Percentiles rank a stretch among this genome's conserved stretches.
These are phyloP conservation scores for Pestalotiopsis sp. DNA, from an alignment of 2,329 filamentous ascomycete species.

Conservation along the genomic window DNA sequence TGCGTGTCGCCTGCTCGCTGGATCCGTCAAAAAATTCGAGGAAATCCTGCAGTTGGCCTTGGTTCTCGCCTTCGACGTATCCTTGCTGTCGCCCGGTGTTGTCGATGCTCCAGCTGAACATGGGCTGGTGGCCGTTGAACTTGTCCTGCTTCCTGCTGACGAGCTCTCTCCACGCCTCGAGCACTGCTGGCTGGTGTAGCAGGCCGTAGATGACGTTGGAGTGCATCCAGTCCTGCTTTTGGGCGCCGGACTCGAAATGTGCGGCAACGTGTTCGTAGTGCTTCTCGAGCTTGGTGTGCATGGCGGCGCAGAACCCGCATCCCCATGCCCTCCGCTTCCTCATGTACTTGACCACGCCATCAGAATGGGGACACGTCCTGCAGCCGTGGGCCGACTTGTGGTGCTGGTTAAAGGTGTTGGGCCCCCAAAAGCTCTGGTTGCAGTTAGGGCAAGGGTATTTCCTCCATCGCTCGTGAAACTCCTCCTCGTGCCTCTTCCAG, in stretches of 20 bases:
- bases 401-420: conserved; percentile 70
- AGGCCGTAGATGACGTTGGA: conserved; percentile 69
- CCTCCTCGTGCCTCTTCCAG: conserved; percentile 71
- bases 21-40: conserved; percentile 67
- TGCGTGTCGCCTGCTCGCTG: conserved; percentile 57
- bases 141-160: conserved; percentile 47
- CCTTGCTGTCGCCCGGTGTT: conserved; percentile 60
- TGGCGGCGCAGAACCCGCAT: conserved; percentile 68
- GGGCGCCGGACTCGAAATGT: conserved; percentile 67
- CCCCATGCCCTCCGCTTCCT: conserved; percentile 69
- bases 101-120: conserved; percentile 62
- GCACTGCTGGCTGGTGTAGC: conserved; percentile 66
- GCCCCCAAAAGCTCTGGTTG: conserved; percentile 69
- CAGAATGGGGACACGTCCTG: conserved; percentile 67
- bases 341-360: conserved; percentile 64
- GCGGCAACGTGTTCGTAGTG: conserved; percentile 69
- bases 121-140: conserved; percentile 54
- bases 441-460: conserved; percentile 71
- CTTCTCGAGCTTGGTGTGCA: conserved; percentile 65
- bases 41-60: conserved; percentile 65
- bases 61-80: conserved; percentile 64
- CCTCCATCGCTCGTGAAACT: conserved; percentile 70
- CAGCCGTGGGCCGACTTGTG: conserved; percentile 68
- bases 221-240: conserved; percentile 69
- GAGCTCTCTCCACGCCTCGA: conserved; percentile 63